Conservation (phyloP, 2,329 filamentous ascomycete genomes). For the Cyphellophora attinorum region DNA sequence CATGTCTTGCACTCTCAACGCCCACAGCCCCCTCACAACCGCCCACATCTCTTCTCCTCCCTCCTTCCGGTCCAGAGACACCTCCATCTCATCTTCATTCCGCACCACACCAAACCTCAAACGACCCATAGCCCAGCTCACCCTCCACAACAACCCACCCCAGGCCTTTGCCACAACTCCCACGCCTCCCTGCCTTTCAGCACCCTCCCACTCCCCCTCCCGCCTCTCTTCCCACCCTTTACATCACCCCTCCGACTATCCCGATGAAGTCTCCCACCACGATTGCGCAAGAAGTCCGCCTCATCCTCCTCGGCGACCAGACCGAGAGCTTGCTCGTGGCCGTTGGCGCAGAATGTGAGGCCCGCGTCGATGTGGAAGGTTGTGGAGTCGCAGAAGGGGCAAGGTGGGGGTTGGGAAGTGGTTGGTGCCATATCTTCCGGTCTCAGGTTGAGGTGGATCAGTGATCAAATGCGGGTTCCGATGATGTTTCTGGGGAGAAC, state of each 20-base stretch:
- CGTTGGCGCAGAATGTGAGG: slow-evolving; percentile 13
- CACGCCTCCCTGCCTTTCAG: background rate
- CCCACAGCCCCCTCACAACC: background rate
- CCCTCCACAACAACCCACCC: background rate
- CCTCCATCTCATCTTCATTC: background rate
- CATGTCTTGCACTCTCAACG: background rate
- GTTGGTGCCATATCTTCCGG: too few species aligned
- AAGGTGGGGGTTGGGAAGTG: too few species aligned
- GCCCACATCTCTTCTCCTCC: background rate
- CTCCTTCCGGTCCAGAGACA: background rate
- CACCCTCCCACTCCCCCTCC: background rate
- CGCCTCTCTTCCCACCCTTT: background rate
- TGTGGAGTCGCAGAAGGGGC: slow-evolving; percentile 13
- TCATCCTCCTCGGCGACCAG: slow-evolving; percentile 13
- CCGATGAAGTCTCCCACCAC: background rate
- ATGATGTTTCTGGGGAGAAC: too few species aligned
- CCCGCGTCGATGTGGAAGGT: slow-evolving; percentile 13
- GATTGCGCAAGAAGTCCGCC: slow-evolving; percentile 7
- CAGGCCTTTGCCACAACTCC: background rate
- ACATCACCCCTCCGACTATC: background rate
- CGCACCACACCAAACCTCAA: background rate
- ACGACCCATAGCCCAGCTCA: background rate
- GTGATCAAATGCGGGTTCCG: too few species aligned
- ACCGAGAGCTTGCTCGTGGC: slow-evolving; percentile 15
- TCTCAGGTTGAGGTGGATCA: too few species aligned